Evolutionary conservation across 306 rosid genomes (phyloP).

Genomic region (Comarum palustre): DNA sequence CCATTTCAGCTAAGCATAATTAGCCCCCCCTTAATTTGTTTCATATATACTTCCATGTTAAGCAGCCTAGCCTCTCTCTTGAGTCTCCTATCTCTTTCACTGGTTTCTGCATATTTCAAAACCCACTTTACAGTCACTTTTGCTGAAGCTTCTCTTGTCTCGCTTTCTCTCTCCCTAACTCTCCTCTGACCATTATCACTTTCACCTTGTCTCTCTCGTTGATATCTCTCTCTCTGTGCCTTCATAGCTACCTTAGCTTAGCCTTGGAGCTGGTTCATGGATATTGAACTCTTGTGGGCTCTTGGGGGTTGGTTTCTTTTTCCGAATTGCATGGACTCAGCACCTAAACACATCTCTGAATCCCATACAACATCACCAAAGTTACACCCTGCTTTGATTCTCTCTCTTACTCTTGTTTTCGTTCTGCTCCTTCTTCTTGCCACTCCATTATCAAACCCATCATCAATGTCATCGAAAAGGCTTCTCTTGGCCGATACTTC

Average conservation of each 20-base stretch:
- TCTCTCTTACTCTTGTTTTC: conserved; percentile 54
- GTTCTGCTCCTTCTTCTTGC: conserved; percentile 58
- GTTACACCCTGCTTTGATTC: conserved; percentile 34
- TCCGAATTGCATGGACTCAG: conserved; percentile 87
- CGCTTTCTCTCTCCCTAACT: conserved; percentile 4
- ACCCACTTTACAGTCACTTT: conserved; percentile 62
- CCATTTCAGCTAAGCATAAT: conserved; percentile 12
- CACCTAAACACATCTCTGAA: conserved; percentile 48
- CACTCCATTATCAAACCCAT: conserved; percentile 23
- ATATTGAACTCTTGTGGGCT: conserved; percentile 96
- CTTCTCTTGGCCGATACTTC: conserved; percentile 39
- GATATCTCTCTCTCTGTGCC: conserved; percentile 18
- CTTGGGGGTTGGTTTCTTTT: conserved; percentile 96
- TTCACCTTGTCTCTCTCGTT: conserved; percentile 19
- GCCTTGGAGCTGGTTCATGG: conserved; percentile 80
- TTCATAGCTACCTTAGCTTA: conserved; percentile 29
- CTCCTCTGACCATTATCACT: not conserved
- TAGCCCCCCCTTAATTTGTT: conserved; percentile 23
- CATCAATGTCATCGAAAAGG: conserved; percentile 38
- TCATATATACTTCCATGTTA: conserved; percentile 50
- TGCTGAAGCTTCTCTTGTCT: conserved; percentile 65
- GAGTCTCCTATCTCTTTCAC: conserved; percentile 27
- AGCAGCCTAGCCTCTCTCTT: conserved; percentile 34
- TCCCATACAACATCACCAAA: conserved; percentile 33
- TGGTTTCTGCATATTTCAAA: conserved; percentile 41